Percentiles rank a stretch among this genome's conserved stretches.
Conservation (phyloP, 75 land plant species). For the Pseudotsuga menziesii region DNA sequence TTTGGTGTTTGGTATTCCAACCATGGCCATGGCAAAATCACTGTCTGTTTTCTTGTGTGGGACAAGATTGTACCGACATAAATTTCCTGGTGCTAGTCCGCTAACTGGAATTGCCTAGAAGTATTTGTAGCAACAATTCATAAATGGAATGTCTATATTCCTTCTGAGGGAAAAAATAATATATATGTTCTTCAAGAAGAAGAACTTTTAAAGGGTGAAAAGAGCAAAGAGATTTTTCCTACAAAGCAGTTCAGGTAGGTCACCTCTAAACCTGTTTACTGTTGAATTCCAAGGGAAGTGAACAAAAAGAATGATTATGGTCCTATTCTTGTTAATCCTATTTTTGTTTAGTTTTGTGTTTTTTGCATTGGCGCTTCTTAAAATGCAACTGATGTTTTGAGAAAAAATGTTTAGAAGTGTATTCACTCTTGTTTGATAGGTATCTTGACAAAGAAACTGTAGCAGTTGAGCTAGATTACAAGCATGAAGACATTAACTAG, state of each 20-base stretch:
- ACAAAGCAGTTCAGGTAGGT: conserved; percentile 25
- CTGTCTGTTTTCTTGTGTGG: conserved; percentile 12
- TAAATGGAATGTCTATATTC: conserved; percentile 13
- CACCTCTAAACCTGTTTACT: neutral
- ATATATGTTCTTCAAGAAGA: conserved; percentile 15
- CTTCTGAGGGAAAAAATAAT: conserved; percentile 5
- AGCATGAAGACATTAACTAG: conserved; percentile 6
- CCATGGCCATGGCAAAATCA: conserved; percentile 23
- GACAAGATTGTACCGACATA: conserved; percentile 8
- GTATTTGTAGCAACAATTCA: conserved; percentile 21
- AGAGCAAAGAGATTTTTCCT: conserved; percentile 19
- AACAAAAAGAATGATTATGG: no score
- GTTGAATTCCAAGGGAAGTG: neutral
- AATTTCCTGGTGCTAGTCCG: conserved; percentile 22
- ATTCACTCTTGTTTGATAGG: conserved; percentile 14
- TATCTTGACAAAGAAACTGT: conserved; percentile 46
- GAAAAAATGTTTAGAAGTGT: neutral
- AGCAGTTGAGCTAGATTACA: neutral
- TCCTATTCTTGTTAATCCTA: neutral
- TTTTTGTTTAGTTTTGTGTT: neutral
- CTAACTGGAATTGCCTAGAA: conserved; percentile 25
- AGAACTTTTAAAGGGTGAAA: conserved; percentile 8
- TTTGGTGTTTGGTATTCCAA: conserved; percentile 15
- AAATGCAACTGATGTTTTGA: neutral
- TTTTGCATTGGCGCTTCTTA: neutral